These are phyloP conservation scores for Diaporthe citriasiana DNA, from an alignment of 2,329 filamentous ascomycete species.

Conservation along the genomic window DNA sequence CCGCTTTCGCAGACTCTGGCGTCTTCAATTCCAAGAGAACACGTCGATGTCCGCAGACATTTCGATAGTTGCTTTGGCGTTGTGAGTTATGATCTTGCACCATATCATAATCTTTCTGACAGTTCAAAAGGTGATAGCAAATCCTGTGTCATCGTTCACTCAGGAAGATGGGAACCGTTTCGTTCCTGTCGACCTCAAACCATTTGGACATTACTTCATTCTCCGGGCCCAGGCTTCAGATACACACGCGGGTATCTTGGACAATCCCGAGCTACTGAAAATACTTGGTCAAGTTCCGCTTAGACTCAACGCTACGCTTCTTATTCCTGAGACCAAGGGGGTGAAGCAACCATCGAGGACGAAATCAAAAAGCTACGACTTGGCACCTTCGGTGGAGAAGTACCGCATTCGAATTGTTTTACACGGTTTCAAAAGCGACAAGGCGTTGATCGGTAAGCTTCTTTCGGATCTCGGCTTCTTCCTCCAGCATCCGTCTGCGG, in stretches of 20 bases:
- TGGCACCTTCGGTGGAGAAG: fast-evolving
- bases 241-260: neutral
- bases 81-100: neutral
- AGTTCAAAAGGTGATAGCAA: neutral
- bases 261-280: neutral
- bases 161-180: neutral
- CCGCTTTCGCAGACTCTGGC: neutral
- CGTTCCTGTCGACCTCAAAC: neutral
- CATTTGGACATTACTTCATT: neutral
- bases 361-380: neutral
- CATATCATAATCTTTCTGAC: neutral
- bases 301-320: neutral
- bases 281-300: neutral
- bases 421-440: neutral
- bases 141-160: neutral
- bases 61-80: neutral
- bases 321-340: neutral
- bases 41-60: fast-evolving
- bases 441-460: neutral
- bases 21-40: neutral
- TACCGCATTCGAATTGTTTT: neutral
- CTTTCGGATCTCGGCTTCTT: neutral
- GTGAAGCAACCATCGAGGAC: neutral
- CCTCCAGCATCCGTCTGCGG: neutral
- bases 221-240: neutral